Evolutionary conservation across 768 basidiomycete species (phyloP), one percentile per base, ranked within the genome.

Genomic region (Macrolepiota fuliginosa): DNA sequence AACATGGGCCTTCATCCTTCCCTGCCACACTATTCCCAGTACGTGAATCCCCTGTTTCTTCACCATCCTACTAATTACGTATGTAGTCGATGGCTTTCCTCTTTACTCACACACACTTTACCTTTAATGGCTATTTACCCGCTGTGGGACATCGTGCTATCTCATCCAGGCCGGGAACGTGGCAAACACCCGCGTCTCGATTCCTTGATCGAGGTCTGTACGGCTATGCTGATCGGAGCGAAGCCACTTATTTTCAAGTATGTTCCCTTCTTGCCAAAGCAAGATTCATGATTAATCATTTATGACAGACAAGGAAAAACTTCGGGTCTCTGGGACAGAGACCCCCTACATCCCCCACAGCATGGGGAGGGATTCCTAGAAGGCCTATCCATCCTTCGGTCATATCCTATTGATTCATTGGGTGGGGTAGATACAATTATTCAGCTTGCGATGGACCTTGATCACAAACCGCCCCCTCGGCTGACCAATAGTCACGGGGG

Each of bases 1-100:
- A 70, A 72, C 10, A 85, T 84, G 64, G 87, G 90, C 1, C 75
- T 93, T 7, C 87, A 90, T 67, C 91, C 91, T 22, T 73, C 79
- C 27, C 74, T 88, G 27, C 91, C 91, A 2, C 90, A 92, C 73
- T 92, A 90, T 71, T 91, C 91, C 52, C 88, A 88, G 91, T 92
- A 73, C 64, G 90, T 73, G 54, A 58, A 50, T 19, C 45, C 50
- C 54, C 39, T 47, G 11, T 24, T 7, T 9, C 11, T 35, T 36
- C 55, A 24, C 56, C 4, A 32, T 15, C 24, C 50, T 40, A 42
- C 29, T 53, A 57, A 56, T 62, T 52, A 47, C 13, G 22, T 39
- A 24, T 53, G 13, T 63, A 92, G 91, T 72, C 88, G 85, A 49
- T 93, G 91, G 91, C 75, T 92, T 11, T 83, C 88, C 12, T 83